Percentiles rank a stretch among this genome's conserved stretches.
Conservation (phyloP, 2,329 filamentous ascomycete species). For the Pyrenochaeta sp. region DNA sequence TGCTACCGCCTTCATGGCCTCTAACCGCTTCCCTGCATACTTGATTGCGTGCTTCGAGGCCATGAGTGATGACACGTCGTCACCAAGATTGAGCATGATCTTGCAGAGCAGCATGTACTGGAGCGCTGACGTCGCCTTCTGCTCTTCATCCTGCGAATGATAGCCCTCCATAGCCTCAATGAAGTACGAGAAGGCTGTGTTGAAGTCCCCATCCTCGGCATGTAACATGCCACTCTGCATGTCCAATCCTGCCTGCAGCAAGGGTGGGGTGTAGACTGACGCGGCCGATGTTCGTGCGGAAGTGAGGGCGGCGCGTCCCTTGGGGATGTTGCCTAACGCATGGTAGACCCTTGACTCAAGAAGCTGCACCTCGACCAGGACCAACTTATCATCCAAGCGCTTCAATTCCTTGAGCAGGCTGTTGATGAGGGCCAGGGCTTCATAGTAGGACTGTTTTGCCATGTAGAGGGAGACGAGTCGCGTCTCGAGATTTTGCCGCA, state of each 20-base stretch:
- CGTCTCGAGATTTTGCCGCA: constrained; percentile 97
- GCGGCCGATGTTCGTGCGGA: constrained; percentile 94
- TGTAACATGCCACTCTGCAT: constrained; percentile 99
- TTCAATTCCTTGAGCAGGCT: constrained; percentile 95
- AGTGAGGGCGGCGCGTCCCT: constrained; percentile 92
- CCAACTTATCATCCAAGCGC: constrained; percentile 97
- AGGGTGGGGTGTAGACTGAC: constrained; percentile 94
- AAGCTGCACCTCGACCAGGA: constrained; percentile 96
- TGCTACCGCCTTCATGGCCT: constrained; percentile 99
- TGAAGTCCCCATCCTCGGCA: constrained; percentile 98
- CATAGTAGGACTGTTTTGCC: constrained; percentile 97
- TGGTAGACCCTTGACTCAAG: constrained; percentile 98
- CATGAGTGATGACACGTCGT: constrained; percentile 96
- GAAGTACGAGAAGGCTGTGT: constrained; percentile 98
- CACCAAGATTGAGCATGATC: constrained; percentile 97
- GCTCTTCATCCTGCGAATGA: constrained; percentile 86
- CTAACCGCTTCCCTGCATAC: constrained; percentile 93
- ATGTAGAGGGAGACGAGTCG: constrained; percentile 94
- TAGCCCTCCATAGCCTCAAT: constrained; percentile 99
- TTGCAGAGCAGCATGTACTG: constrained; percentile 99
- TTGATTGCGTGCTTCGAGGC: constrained; percentile 95
- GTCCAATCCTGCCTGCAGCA: constrained; percentile 94
- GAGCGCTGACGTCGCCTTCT: constrained; percentile 92
- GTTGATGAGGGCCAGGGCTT: constrained; percentile 96
- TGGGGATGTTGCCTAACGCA: constrained; percentile 93